Evolutionary conservation across 2,329 filamentous ascomycete genomes (phyloP).

Genomic region (Xylaria multiplex): DNA sequence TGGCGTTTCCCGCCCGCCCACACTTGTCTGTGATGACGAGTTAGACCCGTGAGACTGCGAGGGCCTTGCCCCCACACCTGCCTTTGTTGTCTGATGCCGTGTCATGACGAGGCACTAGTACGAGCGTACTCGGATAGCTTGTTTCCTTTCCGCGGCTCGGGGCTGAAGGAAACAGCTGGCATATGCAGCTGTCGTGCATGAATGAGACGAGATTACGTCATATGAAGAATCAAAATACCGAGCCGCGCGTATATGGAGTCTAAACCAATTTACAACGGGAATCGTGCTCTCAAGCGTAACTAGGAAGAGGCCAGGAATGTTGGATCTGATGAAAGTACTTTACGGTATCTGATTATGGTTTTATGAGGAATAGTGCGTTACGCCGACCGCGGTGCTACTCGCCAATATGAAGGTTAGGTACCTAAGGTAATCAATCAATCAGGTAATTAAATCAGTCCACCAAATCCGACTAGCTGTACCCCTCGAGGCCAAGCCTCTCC

Average conservation of each 20-base stretch:
- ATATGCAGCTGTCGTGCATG: neutral
- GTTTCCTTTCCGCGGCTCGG: slow-evolving; percentile 1
- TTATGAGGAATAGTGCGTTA: neutral
- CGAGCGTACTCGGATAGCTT: neutral
- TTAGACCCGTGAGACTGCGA: slow-evolving; percentile 7
- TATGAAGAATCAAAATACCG: neutral
- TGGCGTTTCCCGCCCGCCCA: slow-evolving; percentile 24
- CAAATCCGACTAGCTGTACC: slow-evolving; percentile 6
- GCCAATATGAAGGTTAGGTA: too few species aligned
- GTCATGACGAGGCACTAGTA: slow-evolving; percentile 8
- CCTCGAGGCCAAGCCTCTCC: slow-evolving; percentile 7
- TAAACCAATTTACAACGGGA: neutral
- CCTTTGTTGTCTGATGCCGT: slow-evolving; percentile 1
- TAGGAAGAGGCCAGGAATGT: neutral
- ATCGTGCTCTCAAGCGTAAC: neutral
- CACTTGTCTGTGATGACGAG: slow-evolving; percentile 19
- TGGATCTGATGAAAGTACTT: neutral
- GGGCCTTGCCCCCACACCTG: neutral
- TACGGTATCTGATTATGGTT: neutral
- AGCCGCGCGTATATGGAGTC: neutral
- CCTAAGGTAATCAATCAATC: neutral
- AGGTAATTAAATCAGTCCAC: neutral
- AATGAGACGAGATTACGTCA: slow-evolving; percentile 18
- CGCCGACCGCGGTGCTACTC: too few species aligned
- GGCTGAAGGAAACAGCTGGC: neutral